phyloP scores from a whole-genome alignment of 805 yeast species.

The Candida palmyrensis region DNA sequence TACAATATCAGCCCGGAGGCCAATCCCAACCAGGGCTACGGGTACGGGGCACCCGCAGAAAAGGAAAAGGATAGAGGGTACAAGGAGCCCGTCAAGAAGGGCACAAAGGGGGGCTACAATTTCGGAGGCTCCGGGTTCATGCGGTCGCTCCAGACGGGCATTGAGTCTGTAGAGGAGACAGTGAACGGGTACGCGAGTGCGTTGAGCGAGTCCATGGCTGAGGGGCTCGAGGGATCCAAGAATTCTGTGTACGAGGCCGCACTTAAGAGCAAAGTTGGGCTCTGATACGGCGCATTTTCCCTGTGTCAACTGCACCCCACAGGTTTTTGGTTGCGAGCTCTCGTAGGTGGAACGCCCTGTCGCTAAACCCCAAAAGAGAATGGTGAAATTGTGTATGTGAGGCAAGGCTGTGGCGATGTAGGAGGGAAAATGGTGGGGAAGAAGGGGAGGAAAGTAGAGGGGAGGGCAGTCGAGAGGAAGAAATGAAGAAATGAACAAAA shows the following conservation, averaged over 20 bases:
- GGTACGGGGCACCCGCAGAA: constrained; percentile 11
- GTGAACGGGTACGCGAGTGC: constrained; percentile 54
- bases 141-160: constrained; percentile 46
- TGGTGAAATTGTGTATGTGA: neutral
- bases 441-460: too few relatives aligned
- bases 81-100: constrained; percentile 42
- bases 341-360: neutral
- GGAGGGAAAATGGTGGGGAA: too few relatives aligned
- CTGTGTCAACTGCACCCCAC: too few relatives aligned
- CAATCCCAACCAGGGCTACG: constrained; percentile 30
- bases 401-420: too few relatives aligned
- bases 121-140: constrained; percentile 37
- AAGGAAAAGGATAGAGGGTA: constrained; percentile 24
- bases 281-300: too few relatives aligned
- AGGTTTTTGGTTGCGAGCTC: constrained; percentile 5
- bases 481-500: too few relatives aligned
- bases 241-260: constrained; percentile 48
- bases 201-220: constrained; percentile 50
- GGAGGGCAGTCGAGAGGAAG: too few relatives aligned
- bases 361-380: neutral
- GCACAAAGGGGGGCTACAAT: constrained; percentile 31
- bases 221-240: constrained; percentile 45
- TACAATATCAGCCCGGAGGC: constrained; percentile 41
- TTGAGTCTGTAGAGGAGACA: constrained; percentile 49
- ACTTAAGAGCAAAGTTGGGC: constrained; percentile 49